Conservation (phyloP, 148 eudicot species). For the Nepenthes gracilis region DNA sequence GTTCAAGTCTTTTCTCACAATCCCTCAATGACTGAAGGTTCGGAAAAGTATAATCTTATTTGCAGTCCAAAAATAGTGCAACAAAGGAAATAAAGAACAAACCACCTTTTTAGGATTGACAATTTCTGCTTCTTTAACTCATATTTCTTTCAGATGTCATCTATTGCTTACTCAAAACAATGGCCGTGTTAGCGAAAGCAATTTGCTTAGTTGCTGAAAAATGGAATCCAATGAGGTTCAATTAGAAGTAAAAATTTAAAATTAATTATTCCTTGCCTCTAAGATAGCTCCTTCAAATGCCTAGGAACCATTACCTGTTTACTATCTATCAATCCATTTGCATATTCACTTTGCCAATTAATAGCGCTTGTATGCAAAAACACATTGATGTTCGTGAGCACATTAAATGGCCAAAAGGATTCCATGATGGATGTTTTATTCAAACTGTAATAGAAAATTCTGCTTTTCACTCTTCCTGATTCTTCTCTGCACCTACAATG, state of each 20-base stretch:
- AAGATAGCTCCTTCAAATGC: constrained; percentile 88
- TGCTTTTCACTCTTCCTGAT: constrained; percentile 43
- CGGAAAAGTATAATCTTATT: constrained; percentile 11
- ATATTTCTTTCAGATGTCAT: constrained; percentile 77
- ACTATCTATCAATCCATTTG: constrained; percentile 58
- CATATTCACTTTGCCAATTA: constrained; percentile 66
- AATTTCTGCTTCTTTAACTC: constrained; percentile 84
- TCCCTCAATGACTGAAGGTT: constrained; percentile 50
- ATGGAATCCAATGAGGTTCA: background rate
- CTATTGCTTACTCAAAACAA: constrained; percentile 57
- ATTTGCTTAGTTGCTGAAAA: too few species aligned
- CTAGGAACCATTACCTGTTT: constrained; percentile 75
- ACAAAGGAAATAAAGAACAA: background rate
- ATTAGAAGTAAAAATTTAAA: background rate
- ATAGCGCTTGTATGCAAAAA: constrained; percentile 32
- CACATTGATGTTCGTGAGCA: constrained; percentile 4
- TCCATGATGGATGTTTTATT: constrained; percentile 3
- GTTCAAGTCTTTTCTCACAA: constrained; percentile 49
- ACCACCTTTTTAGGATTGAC: constrained; percentile 58
- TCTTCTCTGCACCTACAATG: constrained; percentile 42
- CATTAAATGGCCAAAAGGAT: constrained; percentile 1
- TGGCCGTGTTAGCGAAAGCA: background rate
- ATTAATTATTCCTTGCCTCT: constrained; percentile 71
- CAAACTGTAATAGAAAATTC: constrained; percentile 34
- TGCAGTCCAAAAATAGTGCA: background rate